These are phyloP conservation scores for Circinella minor DNA, from an alignment of 371 early-diverging fungal genomes.

Conservation along the genomic window DNA sequence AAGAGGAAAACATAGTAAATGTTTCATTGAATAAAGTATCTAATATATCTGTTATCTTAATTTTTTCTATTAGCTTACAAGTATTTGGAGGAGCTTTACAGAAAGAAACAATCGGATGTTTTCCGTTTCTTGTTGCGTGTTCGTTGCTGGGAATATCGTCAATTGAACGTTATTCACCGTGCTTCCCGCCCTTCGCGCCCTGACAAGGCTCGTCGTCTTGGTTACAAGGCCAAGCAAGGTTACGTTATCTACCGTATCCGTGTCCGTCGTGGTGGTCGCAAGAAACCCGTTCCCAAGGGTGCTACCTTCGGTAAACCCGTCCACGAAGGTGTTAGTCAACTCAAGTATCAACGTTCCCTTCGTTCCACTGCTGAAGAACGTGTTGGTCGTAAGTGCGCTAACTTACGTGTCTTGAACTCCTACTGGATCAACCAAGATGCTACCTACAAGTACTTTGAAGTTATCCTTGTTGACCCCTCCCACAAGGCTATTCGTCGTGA, in stretches of 20 bases:
- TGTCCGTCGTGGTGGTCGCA: slow-evolving; percentile 98
- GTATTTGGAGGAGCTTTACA: slow-evolving; percentile 97
- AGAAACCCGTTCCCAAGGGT: slow-evolving; percentile 97
- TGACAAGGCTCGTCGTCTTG: slow-evolving; percentile 98
- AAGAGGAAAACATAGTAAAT: not conserved
- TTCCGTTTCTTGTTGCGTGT: slow-evolving; percentile 98
- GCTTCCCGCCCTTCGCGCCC: slow-evolving; percentile 98
- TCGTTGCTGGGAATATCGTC: slow-evolving; percentile 98
- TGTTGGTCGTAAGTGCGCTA: slow-evolving; percentile 94
- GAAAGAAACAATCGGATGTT: slow-evolving; percentile 99
- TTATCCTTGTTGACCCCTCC: slow-evolving; percentile 97
- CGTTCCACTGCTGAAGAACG: slow-evolving; percentile 96
- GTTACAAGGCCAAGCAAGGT: slow-evolving; percentile 99
- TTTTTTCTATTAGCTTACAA: slow-evolving; percentile 69
- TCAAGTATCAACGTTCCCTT: slow-evolving; percentile 95
- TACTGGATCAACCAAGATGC: slow-evolving; percentile 99
- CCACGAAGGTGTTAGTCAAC: slow-evolving; percentile 97
- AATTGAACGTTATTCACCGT: slow-evolving; percentile 96
- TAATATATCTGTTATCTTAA: no score
- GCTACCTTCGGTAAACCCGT: slow-evolving; percentile 98
- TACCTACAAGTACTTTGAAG: slow-evolving; percentile 99
- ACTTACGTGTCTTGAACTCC: slow-evolving; percentile 97
- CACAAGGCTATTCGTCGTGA: slow-evolving; percentile 99
- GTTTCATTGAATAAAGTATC: no score
- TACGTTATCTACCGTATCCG: slow-evolving; percentile 97